Conservation (phyloP, 495 filamentous ascomycete genomes). For the Bacidia rubella region DNA sequence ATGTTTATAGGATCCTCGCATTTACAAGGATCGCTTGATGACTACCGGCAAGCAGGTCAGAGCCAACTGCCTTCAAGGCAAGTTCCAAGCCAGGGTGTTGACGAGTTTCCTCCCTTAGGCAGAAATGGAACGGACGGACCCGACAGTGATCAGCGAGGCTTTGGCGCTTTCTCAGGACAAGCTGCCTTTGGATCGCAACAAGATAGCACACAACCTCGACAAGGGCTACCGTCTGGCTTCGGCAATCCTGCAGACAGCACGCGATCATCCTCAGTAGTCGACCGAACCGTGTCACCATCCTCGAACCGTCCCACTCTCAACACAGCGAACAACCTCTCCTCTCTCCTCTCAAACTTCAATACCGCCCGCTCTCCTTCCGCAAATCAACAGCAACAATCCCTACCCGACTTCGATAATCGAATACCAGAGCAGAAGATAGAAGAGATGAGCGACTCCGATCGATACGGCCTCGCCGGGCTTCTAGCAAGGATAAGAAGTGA, state of each 20-base stretch:
- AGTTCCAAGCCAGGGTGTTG: slow-evolving; percentile 53
- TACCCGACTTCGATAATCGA: slow-evolving; percentile 17
- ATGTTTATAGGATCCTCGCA: slow-evolving; percentile 38
- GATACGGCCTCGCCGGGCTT: slow-evolving; percentile 67
- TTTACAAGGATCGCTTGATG: slow-evolving; percentile 41
- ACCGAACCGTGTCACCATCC: slow-evolving; percentile 18
- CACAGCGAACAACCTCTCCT: slow-evolving; percentile 10
- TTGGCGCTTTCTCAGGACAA: slow-evolving; percentile 30
- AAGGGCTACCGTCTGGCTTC: slow-evolving; percentile 46
- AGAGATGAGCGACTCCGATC: slow-evolving; percentile 68
- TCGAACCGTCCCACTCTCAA: neutral
- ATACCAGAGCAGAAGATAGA: slow-evolving; percentile 37
- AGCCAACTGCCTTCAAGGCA: slow-evolving; percentile 44
- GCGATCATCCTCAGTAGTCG: slow-evolving; percentile 16
- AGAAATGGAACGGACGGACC: slow-evolving; percentile 57
- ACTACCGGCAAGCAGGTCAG: slow-evolving; percentile 47
- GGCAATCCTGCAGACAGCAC: slow-evolving; percentile 29
- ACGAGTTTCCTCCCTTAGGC: slow-evolving; percentile 76
- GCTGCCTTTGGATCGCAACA: slow-evolving; percentile 6
- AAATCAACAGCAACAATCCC: slow-evolving; percentile 6
- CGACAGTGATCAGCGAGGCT: slow-evolving; percentile 51
- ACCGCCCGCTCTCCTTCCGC: slow-evolving; percentile 19
- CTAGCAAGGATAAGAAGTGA: slow-evolving; percentile 66
- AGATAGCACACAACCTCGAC: slow-evolving; percentile 23
- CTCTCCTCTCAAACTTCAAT: slow-evolving; percentile 9